Evolutionary conservation across 345 rosid species (phyloP).

Genomic region (Gossypium herbaceum): DNA sequence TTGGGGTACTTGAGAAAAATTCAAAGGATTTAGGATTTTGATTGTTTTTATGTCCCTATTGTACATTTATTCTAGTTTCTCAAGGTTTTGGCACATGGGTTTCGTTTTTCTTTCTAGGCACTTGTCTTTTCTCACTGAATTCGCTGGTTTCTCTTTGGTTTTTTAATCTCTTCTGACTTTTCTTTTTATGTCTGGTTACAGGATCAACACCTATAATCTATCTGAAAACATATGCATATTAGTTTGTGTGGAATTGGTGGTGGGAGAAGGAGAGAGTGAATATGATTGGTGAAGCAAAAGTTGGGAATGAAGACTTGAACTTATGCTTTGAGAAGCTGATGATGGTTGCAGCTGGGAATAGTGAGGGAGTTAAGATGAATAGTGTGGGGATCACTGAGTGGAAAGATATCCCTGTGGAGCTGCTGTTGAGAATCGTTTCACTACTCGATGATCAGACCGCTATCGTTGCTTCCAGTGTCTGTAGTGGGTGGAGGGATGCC

Average conservation of each 20-base stretch:
- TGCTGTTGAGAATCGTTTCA: constrained; percentile 62
- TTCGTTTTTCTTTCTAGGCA: background rate
- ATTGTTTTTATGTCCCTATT: background rate
- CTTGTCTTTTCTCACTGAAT: constrained; percentile 4
- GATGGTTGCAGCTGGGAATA: constrained; percentile 33
- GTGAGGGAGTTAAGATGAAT: constrained; percentile 42
- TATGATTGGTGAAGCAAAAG: constrained; percentile 36
- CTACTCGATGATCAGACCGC: constrained; percentile 70
- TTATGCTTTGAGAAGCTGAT: constrained; percentile 56
- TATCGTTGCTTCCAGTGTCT: constrained; percentile 85
- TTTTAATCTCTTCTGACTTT: constrained; percentile 10
- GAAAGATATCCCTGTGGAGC: constrained; percentile 91
- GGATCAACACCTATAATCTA: constrained; percentile 24
- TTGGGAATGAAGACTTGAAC: constrained; percentile 52
- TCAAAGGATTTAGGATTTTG: background rate
- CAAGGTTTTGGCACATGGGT: constrained; percentile 14
- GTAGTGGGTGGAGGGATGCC: constrained; percentile 90
- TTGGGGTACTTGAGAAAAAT: background rate
- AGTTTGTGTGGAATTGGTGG: constrained; percentile 22
- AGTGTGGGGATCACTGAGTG: constrained; percentile 55
- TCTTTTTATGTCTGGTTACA: constrained; percentile 16
- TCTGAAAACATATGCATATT: background rate
- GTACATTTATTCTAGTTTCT: constrained; percentile 4
- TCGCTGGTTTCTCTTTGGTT: background rate
- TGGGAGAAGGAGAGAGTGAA: constrained; percentile 3